Evolutionary conservation across 1,284 basidiomycete species (phyloP).

Genomic region (Sporisorium reilianum): DNA sequence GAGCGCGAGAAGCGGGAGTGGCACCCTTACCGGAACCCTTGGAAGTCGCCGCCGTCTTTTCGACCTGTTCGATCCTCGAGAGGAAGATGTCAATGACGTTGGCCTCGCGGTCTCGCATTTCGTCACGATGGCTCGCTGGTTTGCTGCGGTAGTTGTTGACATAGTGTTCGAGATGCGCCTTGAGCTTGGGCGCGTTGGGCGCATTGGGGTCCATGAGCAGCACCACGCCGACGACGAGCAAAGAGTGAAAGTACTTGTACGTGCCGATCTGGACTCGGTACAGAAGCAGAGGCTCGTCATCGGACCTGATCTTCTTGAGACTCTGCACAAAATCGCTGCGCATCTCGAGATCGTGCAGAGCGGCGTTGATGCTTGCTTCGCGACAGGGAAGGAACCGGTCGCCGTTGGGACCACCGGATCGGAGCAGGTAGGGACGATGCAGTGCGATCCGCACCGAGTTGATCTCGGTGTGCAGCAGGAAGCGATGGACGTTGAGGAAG

Average conservation of each 20-base stretch:
- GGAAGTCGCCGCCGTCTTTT: conserved; percentile 17
- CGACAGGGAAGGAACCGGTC: conserved; percentile 51
- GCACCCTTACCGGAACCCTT: neutral
- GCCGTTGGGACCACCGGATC: conserved; percentile 47
- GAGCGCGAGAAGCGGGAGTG: neutral
- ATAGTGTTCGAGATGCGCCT: conserved; percentile 49
- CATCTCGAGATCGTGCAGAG: conserved; percentile 57
- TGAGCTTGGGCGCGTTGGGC: conserved; percentile 46
- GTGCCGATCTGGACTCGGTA: conserved; percentile 56
- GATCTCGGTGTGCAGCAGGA: conserved; percentile 61
- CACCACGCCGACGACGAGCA: conserved; percentile 57
- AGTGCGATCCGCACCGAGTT: conserved; percentile 54
- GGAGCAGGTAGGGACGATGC: conserved; percentile 61
- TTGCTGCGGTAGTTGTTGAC: conserved; percentile 25
- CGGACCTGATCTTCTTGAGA: conserved; percentile 22
- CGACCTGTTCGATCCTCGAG: conserved; percentile 45
- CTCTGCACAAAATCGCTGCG: conserved; percentile 48
- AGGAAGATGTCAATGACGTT: conserved; percentile 57
- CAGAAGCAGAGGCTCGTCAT: conserved; percentile 30
- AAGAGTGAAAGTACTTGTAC: conserved; percentile 62
- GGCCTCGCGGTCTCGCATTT: conserved; percentile 59
- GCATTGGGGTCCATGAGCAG: conserved; percentile 58
- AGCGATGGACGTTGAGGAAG: conserved; percentile 61
- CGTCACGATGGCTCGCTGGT: conserved; percentile 39
- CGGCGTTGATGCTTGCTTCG: conserved; percentile 57